Base-by-base conservation (phyloP, 2,329 filamentous ascomycete genomes). In the Monosporascus sp. region DNA sequence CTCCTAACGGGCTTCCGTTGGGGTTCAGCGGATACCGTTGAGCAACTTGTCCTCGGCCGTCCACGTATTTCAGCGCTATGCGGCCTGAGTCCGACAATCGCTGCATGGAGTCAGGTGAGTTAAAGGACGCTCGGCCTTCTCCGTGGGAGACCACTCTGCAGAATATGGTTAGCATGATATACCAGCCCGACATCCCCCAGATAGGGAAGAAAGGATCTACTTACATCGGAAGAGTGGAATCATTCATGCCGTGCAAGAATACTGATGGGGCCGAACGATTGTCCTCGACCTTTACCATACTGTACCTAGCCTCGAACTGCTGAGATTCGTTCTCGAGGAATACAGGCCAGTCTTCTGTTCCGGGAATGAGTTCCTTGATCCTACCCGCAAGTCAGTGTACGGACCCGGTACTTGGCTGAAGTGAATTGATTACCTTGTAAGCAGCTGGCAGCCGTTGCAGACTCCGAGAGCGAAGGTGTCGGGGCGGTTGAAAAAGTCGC, bases 361-460 rank as follows among this genome's bases (percentile, higher is more conserved):
- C 92, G 1, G 91, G 92, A 58, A 97, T 95, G 51, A 96, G 77
- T 55, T 87, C 84, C 66, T 90, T 90, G 72, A 95, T 76, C 49
- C 31, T 34, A 14, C 31, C 31, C 11, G 31, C 31, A 34, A 34
- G 11, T 34, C 31, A 34, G 31, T 34, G 14, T 34, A 34, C 9
- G 31, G 31, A 34, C 31, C 27, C 11, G 31, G 31, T 34, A 34
- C 31, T 34, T 34, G 31, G 11, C 31, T 1, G 4, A 34, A 34
- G 31, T 34, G 31, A 34, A 14, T 14, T 34, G 31, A 34, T 34
- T 11, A 34, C 31, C 91, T 85, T 6, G 88, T 88, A 41, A 97
- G 77, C 84, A 97, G 96, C 72, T 99, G 94, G 69, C 94, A 97
- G 49, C 94, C 94, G 69, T 99, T 99, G 81, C 94, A 97, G 36